Evolutionary conservation across 1,284 basidiomycete species (phyloP).

Genomic region (Cystobasidium slooffiae): DNA sequence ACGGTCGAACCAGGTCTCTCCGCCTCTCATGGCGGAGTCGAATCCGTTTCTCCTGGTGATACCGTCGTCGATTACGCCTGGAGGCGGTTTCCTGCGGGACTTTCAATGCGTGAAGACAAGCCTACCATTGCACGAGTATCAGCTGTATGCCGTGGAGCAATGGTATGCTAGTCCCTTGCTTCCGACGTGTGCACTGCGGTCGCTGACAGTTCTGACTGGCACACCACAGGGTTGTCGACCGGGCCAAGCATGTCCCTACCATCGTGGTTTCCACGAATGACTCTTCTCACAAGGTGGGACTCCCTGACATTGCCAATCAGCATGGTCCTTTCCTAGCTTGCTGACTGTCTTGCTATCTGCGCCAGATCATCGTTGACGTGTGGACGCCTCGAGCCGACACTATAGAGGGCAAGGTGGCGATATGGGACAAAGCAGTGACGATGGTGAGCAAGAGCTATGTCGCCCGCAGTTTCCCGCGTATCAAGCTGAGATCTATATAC

Average conservation of each 20-base stretch:
- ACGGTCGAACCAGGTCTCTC: not conserved
- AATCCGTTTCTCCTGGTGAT: constrained; percentile 41
- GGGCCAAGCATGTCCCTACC: constrained; percentile 28
- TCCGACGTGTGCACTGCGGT: not conserved
- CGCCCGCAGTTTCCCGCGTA: not conserved
- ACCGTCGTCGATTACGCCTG: constrained; percentile 25
- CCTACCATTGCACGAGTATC: constrained; percentile 31
- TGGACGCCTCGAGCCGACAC: constrained; percentile 33
- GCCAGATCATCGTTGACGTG: constrained; percentile 44
- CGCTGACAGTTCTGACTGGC: not conserved
- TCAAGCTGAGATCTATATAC: not conserved
- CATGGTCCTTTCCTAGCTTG: not conserved
- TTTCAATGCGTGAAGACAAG: constrained; percentile 14
- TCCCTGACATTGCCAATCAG: not conserved
- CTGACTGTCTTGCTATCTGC: not conserved
- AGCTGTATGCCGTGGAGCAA: constrained; percentile 46
- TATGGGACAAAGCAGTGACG: constrained; percentile 28
- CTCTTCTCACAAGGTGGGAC: constrained; percentile 18
- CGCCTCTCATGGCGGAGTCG: constrained; percentile 17
- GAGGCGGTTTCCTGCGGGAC: constrained; percentile 25
- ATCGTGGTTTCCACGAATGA: constrained; percentile 43
- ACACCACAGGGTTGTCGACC: constrained; percentile 42
- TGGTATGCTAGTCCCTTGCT: constrained; percentile 7
- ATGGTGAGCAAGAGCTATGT: constrained; percentile 5
- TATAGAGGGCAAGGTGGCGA: constrained; percentile 14